phyloP scores from a whole-genome alignment of 305 asterid species.

The Rubia tinctorum region DNA sequence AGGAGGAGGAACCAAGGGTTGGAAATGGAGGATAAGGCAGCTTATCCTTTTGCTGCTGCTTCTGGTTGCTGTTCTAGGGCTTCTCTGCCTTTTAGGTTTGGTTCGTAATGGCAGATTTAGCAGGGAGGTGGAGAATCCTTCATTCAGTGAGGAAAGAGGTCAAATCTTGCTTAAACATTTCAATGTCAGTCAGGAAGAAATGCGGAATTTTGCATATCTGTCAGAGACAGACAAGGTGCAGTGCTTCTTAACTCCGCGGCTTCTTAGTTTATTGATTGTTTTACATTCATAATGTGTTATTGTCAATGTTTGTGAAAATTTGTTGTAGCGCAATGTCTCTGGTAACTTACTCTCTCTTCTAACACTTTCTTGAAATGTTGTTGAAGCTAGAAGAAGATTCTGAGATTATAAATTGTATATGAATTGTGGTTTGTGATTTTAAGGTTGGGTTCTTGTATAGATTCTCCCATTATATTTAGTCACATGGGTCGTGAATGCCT shows the following conservation, averaged over 20 bases:
- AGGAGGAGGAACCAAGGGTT: conserved; percentile 30
- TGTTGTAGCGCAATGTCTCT: not conserved
- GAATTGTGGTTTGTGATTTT: not conserved
- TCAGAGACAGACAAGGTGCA: conserved; percentile 34
- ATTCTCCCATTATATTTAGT: not conserved
- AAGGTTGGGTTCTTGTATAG: not conserved
- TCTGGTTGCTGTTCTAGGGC: conserved; percentile 33
- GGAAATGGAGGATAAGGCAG: conserved; percentile 45
- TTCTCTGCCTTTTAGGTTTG: conserved; percentile 31
- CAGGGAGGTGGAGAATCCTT: conserved; percentile 23
- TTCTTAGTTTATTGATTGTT: conserved; percentile 10
- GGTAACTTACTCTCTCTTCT: not conserved
- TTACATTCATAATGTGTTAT: conserved; percentile 3
- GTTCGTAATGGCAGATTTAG: conserved; percentile 26
- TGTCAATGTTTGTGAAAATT: not conserved
- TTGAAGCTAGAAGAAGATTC: not conserved
- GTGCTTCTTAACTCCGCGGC: not conserved
- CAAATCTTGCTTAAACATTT: conserved; percentile 36
- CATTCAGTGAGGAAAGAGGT: conserved; percentile 29
- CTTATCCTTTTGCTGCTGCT: conserved; percentile 30
- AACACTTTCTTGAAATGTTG: not conserved
- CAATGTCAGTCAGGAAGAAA: conserved; percentile 50
- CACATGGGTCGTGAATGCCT: not conserved
- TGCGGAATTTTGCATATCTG: conserved; percentile 36
- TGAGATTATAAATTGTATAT: not conserved